phyloP scores from a whole-genome alignment of 257 asterid genomes.

The Cordia subcordata region DNA sequence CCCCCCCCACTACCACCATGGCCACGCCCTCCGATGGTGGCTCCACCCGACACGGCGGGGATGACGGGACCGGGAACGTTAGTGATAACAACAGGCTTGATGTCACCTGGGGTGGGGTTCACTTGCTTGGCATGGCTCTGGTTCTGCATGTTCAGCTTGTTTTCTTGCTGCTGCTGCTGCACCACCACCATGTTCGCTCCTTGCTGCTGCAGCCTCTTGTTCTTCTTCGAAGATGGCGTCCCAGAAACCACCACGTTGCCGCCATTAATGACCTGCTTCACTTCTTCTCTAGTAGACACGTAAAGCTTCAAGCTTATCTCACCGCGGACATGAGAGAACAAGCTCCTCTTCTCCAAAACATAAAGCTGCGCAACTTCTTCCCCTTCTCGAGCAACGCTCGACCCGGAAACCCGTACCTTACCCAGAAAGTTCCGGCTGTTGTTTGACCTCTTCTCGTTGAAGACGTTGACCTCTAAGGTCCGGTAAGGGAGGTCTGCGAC shows the following conservation, averaged over 20 bases:
- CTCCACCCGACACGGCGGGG: conserved; percentile 20
- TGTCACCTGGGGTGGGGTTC: conserved; percentile 50
- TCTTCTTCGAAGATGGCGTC: conserved; percentile 36
- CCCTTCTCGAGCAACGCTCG: conserved; percentile 49
- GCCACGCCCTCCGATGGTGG: conserved; percentile 21
- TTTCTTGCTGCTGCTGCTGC: conserved; percentile 19
- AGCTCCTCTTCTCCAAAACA: conserved; percentile 69
- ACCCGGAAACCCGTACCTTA: conserved; percentile 65
- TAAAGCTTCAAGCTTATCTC: conserved; percentile 70
- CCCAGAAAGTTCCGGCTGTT: conserved; percentile 72
- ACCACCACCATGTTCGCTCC: conserved; percentile 38
- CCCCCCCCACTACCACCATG: conserved; percentile 31
- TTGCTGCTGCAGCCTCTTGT: conserved; percentile 54
- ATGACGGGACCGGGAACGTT: conserved; percentile 40
- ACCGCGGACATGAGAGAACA: conserved; percentile 84
- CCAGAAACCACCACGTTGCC: background rate
- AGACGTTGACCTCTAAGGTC: conserved; percentile 67
- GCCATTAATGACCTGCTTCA: conserved; percentile 43
- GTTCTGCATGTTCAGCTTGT: conserved; percentile 32
- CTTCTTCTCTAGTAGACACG: conserved; percentile 56
- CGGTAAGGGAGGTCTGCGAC: conserved; percentile 79
- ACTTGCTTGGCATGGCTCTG: conserved; percentile 43
- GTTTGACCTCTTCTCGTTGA: conserved; percentile 69
- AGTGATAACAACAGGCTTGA: conserved; percentile 66
- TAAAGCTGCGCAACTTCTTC: conserved; percentile 58